phyloP scores from a whole-genome alignment of 805 yeast genomes.

The Priceomyces fermenticarens region DNA sequence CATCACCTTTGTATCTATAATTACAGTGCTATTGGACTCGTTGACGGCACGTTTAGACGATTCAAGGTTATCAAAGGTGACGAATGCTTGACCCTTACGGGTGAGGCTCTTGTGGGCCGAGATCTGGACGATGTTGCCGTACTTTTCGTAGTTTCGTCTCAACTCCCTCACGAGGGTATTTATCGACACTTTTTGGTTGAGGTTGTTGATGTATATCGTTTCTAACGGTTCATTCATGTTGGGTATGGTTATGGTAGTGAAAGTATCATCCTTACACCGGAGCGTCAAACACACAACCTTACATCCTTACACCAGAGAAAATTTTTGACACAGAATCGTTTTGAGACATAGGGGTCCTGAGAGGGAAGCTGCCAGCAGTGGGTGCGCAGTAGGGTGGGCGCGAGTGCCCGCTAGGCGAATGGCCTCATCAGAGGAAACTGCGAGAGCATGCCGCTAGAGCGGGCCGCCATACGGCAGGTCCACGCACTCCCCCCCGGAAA shows the following conservation, averaged over 20 bases:
- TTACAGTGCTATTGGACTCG: conserved; percentile 34
- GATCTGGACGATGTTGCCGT: conserved; percentile 49
- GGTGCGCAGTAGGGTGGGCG: too few species aligned
- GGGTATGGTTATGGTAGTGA: not conserved
- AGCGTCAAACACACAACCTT: too few species aligned
- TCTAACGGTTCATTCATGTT: conserved; percentile 14
- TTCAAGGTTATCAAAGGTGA: conserved; percentile 46
- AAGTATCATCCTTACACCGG: not conserved
- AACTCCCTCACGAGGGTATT: conserved; percentile 48
- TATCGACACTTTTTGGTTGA: conserved; percentile 65
- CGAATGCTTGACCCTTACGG: conserved; percentile 81
- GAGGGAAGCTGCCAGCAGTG: too few species aligned
- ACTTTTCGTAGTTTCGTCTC: conserved; percentile 36
- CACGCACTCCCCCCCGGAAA: too few species aligned
- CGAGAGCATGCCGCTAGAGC: too few species aligned
- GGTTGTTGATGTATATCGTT: conserved; percentile 63
- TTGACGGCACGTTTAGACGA: conserved; percentile 46
- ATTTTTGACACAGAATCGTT: too few species aligned
- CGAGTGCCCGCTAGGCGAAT: too few species aligned
- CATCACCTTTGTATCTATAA: conserved; percentile 49
- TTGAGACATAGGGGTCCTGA: too few species aligned
- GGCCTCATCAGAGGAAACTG: too few species aligned
- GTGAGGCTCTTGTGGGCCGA: conserved; percentile 59
- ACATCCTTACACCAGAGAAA: too few species aligned
- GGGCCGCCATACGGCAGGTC: too few species aligned